phyloP scores from a whole-genome alignment of 2,329 filamentous ascomycete genomes.

The Hypomyces rosellus region DNA sequence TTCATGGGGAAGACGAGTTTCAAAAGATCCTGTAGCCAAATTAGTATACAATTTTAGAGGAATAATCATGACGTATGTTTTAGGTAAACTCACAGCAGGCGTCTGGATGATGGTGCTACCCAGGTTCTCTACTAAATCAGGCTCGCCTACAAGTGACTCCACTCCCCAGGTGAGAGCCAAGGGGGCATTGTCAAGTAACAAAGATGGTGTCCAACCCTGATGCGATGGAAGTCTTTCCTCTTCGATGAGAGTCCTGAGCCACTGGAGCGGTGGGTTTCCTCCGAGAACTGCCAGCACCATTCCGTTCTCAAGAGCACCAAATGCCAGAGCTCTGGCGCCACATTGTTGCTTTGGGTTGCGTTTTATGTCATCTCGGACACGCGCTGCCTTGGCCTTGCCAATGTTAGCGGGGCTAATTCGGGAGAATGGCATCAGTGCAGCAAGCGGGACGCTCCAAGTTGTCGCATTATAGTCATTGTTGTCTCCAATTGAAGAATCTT shows the following conservation, averaged over 20 bases:
- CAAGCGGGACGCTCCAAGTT: background rate
- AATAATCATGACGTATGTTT: too few species aligned
- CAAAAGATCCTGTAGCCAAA: too few species aligned
- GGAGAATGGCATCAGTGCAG: background rate
- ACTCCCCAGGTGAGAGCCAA: background rate
- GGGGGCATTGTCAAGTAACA: background rate
- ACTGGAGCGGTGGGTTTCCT: background rate
- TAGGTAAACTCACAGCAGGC: too few species aligned
- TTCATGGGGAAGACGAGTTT: too few species aligned
- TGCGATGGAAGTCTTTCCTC: slow-evolving; percentile 4
- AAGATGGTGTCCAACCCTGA: background rate
- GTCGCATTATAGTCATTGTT: slow-evolving; percentile 7
- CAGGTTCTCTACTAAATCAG: too few species aligned
- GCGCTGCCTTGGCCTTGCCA: background rate
- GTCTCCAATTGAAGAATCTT: background rate
- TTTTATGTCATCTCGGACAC: background rate
- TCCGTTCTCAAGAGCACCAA: slow-evolving; percentile 5
- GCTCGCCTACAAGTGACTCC: too few species aligned
- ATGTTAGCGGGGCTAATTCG: background rate
- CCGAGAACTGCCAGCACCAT: background rate
- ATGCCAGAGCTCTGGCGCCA: slow-evolving; percentile 1
- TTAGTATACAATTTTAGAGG: too few species aligned
- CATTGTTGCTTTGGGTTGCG: slow-evolving; percentile 2
- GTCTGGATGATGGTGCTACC: too few species aligned
- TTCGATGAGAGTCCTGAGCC: slow-evolving; percentile 1